Evolutionary conservation across 331 rosid genomes (phyloP).

Genomic region (Rhamnella rubrinervis): DNA sequence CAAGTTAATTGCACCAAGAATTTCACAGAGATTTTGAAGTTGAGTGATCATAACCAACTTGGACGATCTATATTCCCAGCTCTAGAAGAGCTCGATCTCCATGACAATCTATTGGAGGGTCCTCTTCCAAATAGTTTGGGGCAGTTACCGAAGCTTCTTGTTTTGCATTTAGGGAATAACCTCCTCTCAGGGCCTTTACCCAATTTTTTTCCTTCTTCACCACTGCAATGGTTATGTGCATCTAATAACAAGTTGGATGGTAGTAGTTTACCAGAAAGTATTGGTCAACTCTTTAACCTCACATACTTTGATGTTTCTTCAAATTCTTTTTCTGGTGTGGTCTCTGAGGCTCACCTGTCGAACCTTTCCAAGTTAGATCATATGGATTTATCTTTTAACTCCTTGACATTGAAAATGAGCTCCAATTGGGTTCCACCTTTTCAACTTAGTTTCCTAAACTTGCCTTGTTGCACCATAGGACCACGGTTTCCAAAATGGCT

Average conservation of each 20-base stretch:
- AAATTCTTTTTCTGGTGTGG: background rate
- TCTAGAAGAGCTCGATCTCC: background rate
- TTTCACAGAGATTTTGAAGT: background rate
- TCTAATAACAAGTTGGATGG: background rate
- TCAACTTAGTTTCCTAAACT: background rate
- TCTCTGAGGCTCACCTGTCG: background rate
- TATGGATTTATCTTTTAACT: background rate
- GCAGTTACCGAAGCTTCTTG: background rate
- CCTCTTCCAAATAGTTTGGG: background rate
- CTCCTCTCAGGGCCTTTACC: background rate
- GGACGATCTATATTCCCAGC: background rate
- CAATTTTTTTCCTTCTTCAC: background rate
- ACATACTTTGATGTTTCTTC: background rate
- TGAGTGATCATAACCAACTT: background rate
- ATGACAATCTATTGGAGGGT: background rate
- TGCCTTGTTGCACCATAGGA: background rate
- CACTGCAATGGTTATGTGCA: background rate
- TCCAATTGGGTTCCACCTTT: slow-evolving; percentile 31
- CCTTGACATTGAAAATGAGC: slow-evolving; percentile 16
- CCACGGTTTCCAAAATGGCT: slow-evolving; percentile 9
- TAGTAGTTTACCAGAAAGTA: background rate
- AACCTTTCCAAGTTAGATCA: background rate
- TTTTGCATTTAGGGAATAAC: background rate
- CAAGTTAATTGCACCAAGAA: background rate
- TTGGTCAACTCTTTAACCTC: background rate